Evolutionary conservation across 495 filamentous ascomycete genomes (phyloP).

Genomic region (Venustampulla echinocandica): DNA sequence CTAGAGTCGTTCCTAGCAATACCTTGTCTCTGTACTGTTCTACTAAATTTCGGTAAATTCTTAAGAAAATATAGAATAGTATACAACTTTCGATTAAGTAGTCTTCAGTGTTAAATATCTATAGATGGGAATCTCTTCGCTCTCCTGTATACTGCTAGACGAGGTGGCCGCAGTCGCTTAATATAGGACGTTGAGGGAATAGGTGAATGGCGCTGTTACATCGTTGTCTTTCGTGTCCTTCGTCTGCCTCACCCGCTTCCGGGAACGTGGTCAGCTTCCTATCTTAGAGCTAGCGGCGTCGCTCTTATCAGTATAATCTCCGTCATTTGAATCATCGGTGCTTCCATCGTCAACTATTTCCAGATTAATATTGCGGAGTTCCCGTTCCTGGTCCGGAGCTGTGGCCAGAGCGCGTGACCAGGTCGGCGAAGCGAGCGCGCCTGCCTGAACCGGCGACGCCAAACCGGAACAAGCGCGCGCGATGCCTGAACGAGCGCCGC

Average conservation of each 20-base stretch:
- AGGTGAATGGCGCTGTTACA: conserved; percentile 9
- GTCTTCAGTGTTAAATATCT: too few species aligned
- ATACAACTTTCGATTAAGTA: too few species aligned
- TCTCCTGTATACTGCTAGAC: conserved; percentile 11
- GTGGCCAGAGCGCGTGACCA: conserved; percentile 3
- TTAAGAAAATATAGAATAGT: conserved; percentile 12
- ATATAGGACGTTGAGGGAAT: conserved; percentile 13
- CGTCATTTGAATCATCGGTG: conserved; percentile 16
- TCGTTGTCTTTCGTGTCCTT: conserved; percentile 11
- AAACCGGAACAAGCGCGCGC: too few species aligned
- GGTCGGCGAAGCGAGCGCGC: too few species aligned
- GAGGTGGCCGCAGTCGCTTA: conserved; percentile 15
- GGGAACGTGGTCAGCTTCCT: conserved; percentile 7
- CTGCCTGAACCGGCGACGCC: too few species aligned
- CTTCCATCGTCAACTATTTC: conserved; percentile 11
- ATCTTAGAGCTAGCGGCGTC: conserved; percentile 11
- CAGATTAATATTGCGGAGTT: conserved; percentile 12
- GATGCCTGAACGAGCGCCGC: too few species aligned
- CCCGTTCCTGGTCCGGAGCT: conserved; percentile 11
- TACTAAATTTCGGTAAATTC: background rate
- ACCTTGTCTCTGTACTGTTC: conserved; percentile 4
- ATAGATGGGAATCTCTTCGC: conserved; percentile 21
- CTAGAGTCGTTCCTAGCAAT: background rate
- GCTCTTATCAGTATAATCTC: conserved; percentile 17
- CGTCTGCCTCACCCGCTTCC: conserved; percentile 16